A percentile compares a stretch with the other conserved stretches of the same genome.
Evolutionary conservation across 2,329 filamentous ascomycete species (phyloP).

Genomic region (Apiospora malaysiana): DNA sequence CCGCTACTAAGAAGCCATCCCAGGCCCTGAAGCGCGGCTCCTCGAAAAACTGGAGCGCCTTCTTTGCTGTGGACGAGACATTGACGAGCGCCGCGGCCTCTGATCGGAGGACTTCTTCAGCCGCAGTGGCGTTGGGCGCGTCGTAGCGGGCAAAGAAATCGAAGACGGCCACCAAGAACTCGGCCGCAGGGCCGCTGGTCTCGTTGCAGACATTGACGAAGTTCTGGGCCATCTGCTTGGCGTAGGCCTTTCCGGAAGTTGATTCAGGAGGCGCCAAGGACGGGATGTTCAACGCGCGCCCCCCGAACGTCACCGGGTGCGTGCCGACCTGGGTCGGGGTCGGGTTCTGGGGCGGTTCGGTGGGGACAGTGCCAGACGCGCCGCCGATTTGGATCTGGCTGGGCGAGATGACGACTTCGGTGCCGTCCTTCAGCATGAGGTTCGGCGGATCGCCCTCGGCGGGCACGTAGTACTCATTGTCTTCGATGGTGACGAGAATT

Average conservation of each 20-base stretch:
- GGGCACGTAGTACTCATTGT: neutral
- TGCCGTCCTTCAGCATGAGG: constrained; percentile 5
- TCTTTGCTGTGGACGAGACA: neutral
- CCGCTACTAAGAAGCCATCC: neutral
- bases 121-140: neutral
- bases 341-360: neutral
- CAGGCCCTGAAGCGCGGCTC: neutral
- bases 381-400: neutral
- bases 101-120: neutral
- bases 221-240: neutral
- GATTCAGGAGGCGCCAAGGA: neutral
- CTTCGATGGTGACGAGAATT: constrained; percentile 1
- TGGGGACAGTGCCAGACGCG: neutral
- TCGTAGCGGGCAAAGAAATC: constrained; percentile 5
- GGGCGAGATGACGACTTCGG: neutral
- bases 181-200: neutral
- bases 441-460: neutral
- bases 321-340: neutral
- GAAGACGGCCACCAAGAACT: neutral
- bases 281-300: neutral
- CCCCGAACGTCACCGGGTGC: neutral
- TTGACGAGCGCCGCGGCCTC: neutral
- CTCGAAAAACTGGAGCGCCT: neutral
- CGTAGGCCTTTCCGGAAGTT: neutral
- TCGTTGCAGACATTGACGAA: neutral